Conservation (phyloP, 176 grass and related monocot genomes). For the Tillandsia leiboldiana region DNA sequence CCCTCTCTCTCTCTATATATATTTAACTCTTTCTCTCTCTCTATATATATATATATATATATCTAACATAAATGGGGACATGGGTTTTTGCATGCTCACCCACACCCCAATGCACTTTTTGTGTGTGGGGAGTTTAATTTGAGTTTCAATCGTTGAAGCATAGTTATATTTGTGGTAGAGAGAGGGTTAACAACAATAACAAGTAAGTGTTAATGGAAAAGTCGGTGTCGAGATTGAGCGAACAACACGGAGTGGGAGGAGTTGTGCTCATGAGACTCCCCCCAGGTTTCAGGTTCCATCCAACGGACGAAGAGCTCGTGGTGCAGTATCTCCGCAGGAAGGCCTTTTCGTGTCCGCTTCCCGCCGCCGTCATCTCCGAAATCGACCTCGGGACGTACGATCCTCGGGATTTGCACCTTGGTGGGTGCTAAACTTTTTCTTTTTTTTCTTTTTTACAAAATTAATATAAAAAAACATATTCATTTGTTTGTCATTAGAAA, state of each 20-base stretch:
- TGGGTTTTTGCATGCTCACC: no score
- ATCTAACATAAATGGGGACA: no score
- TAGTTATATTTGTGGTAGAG: no score
- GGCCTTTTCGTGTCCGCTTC: conserved; percentile 43
- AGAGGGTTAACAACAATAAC: no score
- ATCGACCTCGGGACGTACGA: conserved; percentile 31
- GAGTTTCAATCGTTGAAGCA: no score
- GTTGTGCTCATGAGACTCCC: conserved; percentile 34
- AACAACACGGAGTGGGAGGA: conserved; percentile 15
- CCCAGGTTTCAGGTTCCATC: conserved; percentile 77
- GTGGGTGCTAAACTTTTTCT: neutral
- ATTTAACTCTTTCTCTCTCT: no score
- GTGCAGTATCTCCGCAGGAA: conserved; percentile 63
- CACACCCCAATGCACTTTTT: no score
- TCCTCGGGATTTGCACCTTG: conserved; percentile 62
- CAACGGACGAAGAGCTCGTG: conserved; percentile 76
- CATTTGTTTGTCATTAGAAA: neutral
- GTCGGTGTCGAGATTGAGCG: neutral
- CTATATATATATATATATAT: no score
- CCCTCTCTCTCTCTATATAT: no score
- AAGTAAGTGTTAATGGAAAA: no score
- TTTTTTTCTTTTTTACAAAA: neutral
- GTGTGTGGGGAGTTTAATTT: no score
- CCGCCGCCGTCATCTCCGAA: conserved; percentile 63
- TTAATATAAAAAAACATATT: neutral